phyloP scores from a whole-genome alignment of 257 asterid species.

The Solanum habrochaites region DNA sequence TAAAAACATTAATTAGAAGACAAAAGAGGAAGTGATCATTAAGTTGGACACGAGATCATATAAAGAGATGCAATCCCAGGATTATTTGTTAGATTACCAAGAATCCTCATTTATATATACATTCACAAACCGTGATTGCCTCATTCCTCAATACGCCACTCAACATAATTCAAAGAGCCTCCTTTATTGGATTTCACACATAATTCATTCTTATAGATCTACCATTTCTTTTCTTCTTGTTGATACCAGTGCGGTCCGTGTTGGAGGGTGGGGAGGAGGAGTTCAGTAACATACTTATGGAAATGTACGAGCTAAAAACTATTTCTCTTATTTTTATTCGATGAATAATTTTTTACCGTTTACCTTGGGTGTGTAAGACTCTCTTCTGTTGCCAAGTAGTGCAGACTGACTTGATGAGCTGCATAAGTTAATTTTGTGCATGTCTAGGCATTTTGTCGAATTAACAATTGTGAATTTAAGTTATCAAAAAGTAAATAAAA shows the following conservation, averaged over 20 bases:
- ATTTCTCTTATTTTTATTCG: background rate
- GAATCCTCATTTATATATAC: background rate
- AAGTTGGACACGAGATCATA: background rate
- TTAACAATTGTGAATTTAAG: too few relatives aligned
- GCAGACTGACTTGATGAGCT: background rate
- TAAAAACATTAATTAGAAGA: background rate
- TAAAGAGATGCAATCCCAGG: background rate
- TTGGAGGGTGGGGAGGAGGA: background rate
- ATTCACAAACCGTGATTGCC: conserved; percentile 3
- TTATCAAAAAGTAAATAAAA: too few relatives aligned
- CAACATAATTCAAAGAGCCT: background rate
- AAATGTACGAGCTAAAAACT: background rate
- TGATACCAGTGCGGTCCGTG: background rate
- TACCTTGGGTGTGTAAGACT: background rate
- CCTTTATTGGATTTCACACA: background rate
- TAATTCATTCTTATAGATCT: background rate
- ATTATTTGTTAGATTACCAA: conserved; percentile 9
- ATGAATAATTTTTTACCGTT: background rate
- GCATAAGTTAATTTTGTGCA: background rate
- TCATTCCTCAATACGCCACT: background rate
- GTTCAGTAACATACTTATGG: background rate
- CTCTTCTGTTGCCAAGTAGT: background rate
- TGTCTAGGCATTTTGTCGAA: too few relatives aligned
- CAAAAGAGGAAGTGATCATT: background rate
- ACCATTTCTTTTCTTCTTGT: background rate